Evolutionary conservation across 345 rosid species (phyloP).

Genomic region (Citrus reticulata): DNA sequence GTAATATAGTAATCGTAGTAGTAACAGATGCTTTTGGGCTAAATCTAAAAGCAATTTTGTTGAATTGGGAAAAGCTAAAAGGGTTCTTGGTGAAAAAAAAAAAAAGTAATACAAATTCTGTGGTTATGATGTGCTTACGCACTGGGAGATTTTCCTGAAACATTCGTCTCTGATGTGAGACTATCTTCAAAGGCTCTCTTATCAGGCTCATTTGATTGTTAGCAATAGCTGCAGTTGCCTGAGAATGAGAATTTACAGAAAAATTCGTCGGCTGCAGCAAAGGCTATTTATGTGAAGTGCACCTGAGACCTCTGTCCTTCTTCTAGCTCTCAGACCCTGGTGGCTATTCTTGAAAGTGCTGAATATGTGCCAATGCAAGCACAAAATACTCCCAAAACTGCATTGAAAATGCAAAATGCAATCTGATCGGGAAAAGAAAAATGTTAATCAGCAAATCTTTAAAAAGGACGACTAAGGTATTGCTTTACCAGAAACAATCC

Average conservation of each 20-base stretch:
- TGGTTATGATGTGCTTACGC: neutral
- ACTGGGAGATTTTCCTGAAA: neutral
- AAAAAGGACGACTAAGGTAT: neutral
- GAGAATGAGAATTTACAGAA: neutral
- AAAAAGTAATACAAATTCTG: neutral
- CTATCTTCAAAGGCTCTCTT: neutral
- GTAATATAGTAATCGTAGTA: neutral
- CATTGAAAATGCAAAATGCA: constrained; percentile 42
- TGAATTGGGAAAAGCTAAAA: neutral
- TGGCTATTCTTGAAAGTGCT: constrained; percentile 45
- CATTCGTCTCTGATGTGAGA: neutral
- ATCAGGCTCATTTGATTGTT: neutral
- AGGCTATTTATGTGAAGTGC: neutral
- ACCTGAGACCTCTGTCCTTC: neutral
- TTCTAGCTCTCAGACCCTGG: constrained; percentile 23
- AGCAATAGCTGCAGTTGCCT: too few relatives aligned
- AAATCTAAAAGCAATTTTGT: neutral
- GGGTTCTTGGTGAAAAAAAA: neutral
- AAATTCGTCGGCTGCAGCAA: constrained; percentile 26
- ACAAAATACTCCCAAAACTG: constrained; percentile 45
- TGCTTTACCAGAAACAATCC: neutral
- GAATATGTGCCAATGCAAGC: constrained; percentile 68
- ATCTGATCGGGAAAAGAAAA: constrained; percentile 34
- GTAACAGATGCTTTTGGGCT: neutral
- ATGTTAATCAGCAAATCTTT: neutral